These are phyloP conservation scores for Septoria linicola DNA, from an alignment of 2,329 filamentous ascomycete genomes.

Conservation along the genomic window DNA sequence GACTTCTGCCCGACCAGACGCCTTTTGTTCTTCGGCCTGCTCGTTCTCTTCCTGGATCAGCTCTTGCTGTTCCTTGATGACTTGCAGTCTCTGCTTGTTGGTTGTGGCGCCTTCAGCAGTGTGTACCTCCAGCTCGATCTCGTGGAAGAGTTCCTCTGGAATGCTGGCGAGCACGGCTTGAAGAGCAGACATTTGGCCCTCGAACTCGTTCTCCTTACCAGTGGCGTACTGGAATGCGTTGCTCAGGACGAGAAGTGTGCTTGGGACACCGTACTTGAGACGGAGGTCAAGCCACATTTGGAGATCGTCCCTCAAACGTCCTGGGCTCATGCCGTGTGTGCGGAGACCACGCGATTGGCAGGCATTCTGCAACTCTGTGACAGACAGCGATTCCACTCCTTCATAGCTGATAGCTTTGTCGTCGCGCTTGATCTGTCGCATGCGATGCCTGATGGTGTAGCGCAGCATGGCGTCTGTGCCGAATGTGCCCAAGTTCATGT, in stretches of 20 bases:
- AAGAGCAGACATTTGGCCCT: constrained; percentile 87
- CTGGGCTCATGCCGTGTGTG: constrained; percentile 88
- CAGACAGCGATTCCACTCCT: constrained; percentile 89
- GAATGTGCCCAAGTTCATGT: constrained; percentile 96
- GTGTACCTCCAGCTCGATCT: constrained; percentile 97
- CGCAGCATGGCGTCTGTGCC: constrained; percentile 97
- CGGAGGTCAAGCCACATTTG: constrained; percentile 92
- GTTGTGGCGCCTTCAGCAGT: constrained; percentile 94
- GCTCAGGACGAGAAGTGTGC: constrained; percentile 89
- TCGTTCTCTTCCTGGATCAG: constrained; percentile 96
- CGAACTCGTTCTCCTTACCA: constrained; percentile 77
- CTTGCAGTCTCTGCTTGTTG: constrained; percentile 98
- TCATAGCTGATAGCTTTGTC: constrained; percentile 93
- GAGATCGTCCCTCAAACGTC: constrained; percentile 81
- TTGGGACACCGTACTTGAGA: constrained; percentile 91
- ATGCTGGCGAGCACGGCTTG: constrained; percentile 91
- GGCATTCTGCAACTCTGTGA: constrained; percentile 86
- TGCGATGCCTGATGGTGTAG: constrained; percentile 93
- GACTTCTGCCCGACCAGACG: constrained; percentile 57
- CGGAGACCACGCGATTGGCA: constrained; percentile 89
- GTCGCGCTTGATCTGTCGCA: constrained; percentile 99
- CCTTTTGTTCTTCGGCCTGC: constrained; percentile 79
- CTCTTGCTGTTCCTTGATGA: constrained; percentile 96
- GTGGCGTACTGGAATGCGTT: constrained; percentile 98
- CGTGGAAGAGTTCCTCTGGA: constrained; percentile 97